phyloP scores from a whole-genome alignment of 371 early-diverging fungal genomes.

The Mycotypha africana region DNA sequence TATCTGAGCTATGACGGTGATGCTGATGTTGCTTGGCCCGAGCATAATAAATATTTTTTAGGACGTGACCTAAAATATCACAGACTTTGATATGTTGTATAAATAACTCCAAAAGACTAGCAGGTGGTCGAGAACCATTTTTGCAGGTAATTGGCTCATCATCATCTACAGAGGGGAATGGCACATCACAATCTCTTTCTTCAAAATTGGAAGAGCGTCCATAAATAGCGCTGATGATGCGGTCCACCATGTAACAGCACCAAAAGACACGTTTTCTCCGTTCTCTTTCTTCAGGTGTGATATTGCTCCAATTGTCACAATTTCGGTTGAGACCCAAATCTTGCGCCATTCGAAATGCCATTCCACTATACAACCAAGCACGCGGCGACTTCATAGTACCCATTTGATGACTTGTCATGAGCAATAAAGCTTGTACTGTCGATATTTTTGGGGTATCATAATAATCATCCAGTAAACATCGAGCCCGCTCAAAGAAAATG shows the following conservation, averaged over 20 bases:
- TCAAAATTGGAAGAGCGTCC: constrained; percentile 32
- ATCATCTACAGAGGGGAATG: constrained; percentile 36
- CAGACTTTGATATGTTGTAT: constrained; percentile 23
- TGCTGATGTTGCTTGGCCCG: not conserved
- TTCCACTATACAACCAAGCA: constrained; percentile 41
- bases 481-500: constrained; percentile 40
- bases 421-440: constrained; percentile 50
- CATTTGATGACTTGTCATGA: constrained; percentile 45
- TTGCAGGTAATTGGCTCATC: constrained; percentile 14
- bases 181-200: constrained; percentile 36
- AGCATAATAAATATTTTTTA: constrained; percentile 34
- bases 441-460: constrained; percentile 48
- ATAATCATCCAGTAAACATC: constrained; percentile 40
- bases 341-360: constrained; percentile 44
- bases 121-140: constrained; percentile 8
- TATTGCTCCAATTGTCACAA: constrained; percentile 34
- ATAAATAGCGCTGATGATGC: constrained; percentile 25
- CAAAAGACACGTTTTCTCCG: constrained; percentile 38
- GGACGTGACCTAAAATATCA: constrained; percentile 33
- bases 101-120: constrained; percentile 22
- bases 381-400: constrained; percentile 39
- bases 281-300: constrained; percentile 27
- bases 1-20: too few species aligned
- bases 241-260: constrained; percentile 39
- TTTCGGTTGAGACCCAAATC: constrained; percentile 34